Base-by-base conservation (phyloP, 495 filamentous ascomycete genomes). In the Talaromyces ruber region DNA sequence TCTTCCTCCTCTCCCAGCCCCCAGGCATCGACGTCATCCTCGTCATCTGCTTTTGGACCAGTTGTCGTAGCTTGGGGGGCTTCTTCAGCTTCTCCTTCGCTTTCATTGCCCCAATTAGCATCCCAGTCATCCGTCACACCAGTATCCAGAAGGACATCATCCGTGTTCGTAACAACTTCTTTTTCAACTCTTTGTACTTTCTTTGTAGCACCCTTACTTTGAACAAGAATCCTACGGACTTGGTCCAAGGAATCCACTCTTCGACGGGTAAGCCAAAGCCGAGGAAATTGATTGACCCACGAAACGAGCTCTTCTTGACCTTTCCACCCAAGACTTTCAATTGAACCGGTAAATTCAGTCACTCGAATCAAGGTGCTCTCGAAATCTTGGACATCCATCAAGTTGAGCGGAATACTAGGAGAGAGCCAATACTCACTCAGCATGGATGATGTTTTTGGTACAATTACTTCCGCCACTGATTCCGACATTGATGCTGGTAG, bases 131-230 rank as follows among this genome's bases (percentile, higher is more conserved):
- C 81, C 29, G 73, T 72, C 25, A 73, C 76, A n/a, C 78, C 77
- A 58, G 80, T 85, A 1, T 80, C 78, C 30, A 81, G 74, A 8
- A 91, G 68, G 25, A 82, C 78, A 37, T 85, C 84, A 66, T 96
- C 91, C 2, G 82, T 80, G 63, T 77, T 81, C 2, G 85, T 84
- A 1, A 98, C 76, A 63, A 86, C 82, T 66, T 92, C 86, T 25
- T 89, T 96, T 71, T 98, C 95, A 0, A 93, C 78, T 59, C 89
- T 84, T 68, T 97, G 92, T 2, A 93, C 92, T 45, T 78, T 75
- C 64, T 83, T 86, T 3, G 84, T 80, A 28, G 77, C 71, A 32
- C 84, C 82, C 43, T 91, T 76, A 6, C 88, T 89, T 29, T 77
- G 70, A 55, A 85, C 76, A 28, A 95, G 76, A 25, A 89, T 81